These are phyloP conservation scores for Malus orientalis DNA, from an alignment of 306 rosid genomes.

Conservation along the genomic window DNA sequence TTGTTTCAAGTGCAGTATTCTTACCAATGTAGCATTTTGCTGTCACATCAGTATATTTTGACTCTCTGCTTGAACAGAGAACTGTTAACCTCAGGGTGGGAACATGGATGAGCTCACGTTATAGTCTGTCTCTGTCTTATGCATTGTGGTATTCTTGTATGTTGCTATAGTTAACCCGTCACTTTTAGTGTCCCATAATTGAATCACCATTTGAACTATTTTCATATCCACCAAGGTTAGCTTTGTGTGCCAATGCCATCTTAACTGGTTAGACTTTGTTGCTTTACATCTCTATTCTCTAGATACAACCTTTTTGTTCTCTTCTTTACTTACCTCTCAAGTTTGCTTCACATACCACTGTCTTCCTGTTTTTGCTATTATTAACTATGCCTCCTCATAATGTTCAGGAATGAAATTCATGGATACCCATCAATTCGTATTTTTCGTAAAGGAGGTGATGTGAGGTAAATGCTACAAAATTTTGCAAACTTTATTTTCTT, in stretches of 20 bases:
- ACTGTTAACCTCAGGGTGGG: background rate
- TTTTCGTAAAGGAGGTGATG: constrained; percentile 85
- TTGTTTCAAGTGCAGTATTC: background rate
- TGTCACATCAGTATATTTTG: background rate
- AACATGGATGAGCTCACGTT: background rate
- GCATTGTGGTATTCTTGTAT: background rate
- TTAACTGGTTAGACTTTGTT: background rate
- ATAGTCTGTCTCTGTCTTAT: background rate
- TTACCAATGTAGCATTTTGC: background rate
- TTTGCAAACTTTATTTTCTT: constrained; percentile 76
- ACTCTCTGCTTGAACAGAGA: background rate
- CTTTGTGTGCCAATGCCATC: background rate
- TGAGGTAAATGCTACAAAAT: constrained; percentile 48
- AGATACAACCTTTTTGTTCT: background rate
- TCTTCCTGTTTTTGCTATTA: constrained; percentile 11
- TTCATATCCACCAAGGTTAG: background rate
- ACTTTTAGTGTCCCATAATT: background rate
- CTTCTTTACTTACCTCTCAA: background rate
- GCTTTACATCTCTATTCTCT: background rate
- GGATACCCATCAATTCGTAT: constrained; percentile 96
- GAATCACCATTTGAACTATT: background rate
- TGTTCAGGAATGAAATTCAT: constrained; percentile 85
- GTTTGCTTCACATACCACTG: constrained; percentile 9
- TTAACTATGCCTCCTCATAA: constrained; percentile 5
- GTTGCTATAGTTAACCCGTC: background rate